Evolutionary conservation across 139 green algal species (phyloP).

Genomic region (Chlorella sp.): DNA sequence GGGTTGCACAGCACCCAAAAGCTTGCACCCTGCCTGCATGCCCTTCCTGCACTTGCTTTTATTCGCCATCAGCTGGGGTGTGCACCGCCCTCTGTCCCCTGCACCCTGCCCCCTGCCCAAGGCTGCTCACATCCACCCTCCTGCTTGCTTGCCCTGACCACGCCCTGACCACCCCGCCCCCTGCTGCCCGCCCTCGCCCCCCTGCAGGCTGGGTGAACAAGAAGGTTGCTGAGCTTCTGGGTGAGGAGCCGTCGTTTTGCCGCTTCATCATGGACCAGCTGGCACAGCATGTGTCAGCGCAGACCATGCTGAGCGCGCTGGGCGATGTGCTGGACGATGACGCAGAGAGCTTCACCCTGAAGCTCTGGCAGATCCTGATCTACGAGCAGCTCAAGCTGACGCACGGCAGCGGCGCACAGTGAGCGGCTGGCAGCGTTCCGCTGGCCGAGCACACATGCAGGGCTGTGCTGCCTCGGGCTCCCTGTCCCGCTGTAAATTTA

Average conservation of each 20-base stretch:
- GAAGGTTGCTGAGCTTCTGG: conserved; percentile 81
- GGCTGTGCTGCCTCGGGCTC: too few relatives aligned
- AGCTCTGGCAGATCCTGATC: conserved; percentile 87
- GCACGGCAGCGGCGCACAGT: neutral
- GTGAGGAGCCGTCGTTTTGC: conserved; percentile 63
- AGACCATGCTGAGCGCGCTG: conserved; percentile 71
- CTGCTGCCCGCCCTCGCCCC: neutral
- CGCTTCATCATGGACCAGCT: conserved; percentile 74
- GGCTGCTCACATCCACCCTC: neutral
- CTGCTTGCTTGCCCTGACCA: neutral
- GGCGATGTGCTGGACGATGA: conserved; percentile 82
- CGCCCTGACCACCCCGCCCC: neutral
- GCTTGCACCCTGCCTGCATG: too few relatives aligned
- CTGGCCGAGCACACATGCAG: too few relatives aligned
- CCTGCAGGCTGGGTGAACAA: conserved; percentile 75
- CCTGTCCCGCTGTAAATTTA: too few relatives aligned
- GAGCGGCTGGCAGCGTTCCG: neutral
- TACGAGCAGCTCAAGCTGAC: conserved; percentile 79
- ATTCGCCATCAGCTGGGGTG: neutral
- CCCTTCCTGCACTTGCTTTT: neutral
- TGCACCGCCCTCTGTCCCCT: too few relatives aligned
- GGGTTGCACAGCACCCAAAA: too few relatives aligned
- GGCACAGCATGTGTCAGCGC: neutral
- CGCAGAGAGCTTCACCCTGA: conserved; percentile 87
- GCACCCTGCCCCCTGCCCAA: too few relatives aligned